Percentiles rank a stretch among this genome's conserved stretches.
Conservation (phyloP, 805 yeast species). For the Zygosaccharomyces pseudorouxii region DNA sequence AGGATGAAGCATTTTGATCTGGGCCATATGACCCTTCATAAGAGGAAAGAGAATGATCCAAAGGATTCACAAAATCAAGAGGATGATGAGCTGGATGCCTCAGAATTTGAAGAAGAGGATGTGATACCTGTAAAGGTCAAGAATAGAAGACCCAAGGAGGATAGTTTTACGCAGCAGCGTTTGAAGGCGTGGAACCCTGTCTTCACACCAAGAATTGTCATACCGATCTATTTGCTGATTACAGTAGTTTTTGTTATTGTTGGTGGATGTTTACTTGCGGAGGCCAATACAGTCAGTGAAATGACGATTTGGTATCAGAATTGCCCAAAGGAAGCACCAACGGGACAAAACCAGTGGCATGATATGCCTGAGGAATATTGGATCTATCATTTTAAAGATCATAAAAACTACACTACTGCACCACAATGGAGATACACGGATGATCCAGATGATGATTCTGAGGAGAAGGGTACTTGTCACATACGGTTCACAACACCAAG, state of each 20-base stretch:
- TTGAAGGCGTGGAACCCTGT: constrained; percentile 66
- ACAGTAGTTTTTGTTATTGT: constrained; percentile 84
- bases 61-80: constrained; percentile 11
- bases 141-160: constrained; percentile 63
- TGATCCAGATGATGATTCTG: constrained; percentile 42
- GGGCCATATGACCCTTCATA: constrained; percentile 30
- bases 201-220: constrained; percentile 81
- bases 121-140: constrained; percentile 40
- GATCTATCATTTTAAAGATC: constrained; percentile 50
- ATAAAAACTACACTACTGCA: constrained; percentile 32
- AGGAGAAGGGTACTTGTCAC: constrained; percentile 58
- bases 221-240: constrained; percentile 69
- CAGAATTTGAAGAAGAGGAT: constrained; percentile 39
- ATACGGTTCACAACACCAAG: constrained; percentile 69
- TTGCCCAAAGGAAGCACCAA: constrained; percentile 54
- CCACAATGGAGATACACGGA: constrained; percentile 70
- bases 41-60: constrained; percentile 26
- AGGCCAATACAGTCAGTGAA: constrained; percentile 68
- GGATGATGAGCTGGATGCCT: constrained; percentile 32
- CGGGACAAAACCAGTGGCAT: constrained; percentile 34
- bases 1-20: constrained; percentile 28
- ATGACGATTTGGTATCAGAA: constrained; percentile 68
- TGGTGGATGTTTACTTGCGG: constrained; percentile 76
- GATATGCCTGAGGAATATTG: constrained; percentile 57
- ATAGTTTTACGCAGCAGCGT: constrained; percentile 68